phyloP scores from a whole-genome alignment of 169 alveolate genomes.

The Eimeria praecox region DNA sequence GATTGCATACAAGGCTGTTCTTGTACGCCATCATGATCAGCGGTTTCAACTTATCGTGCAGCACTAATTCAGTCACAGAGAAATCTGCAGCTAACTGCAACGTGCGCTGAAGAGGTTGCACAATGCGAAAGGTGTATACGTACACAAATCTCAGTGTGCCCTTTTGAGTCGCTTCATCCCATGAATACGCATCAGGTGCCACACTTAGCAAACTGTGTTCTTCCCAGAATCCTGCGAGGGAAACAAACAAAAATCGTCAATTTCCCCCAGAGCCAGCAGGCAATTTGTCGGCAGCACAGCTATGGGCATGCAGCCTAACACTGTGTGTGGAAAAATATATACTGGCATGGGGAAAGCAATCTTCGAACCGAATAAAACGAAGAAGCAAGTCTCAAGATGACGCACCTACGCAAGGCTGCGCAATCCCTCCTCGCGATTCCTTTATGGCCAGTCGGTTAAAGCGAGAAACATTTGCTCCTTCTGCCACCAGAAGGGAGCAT shows the following conservation, averaged over 20 bases:
- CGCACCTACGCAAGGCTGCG: conserved; percentile 58
- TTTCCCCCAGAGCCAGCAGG: neutral
- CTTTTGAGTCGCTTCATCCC: conserved; percentile 32
- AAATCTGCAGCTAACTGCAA: neutral
- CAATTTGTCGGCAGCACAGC: neutral
- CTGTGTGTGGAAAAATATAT: neutral
- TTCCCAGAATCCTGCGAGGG: conserved; percentile 51
- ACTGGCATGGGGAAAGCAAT: neutral
- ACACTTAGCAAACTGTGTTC: conserved; percentile 68
- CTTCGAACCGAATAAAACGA: neutral
- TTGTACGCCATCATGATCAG: neutral
- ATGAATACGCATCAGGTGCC: conserved; percentile 49
- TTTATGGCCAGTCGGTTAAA: conserved; percentile 63
- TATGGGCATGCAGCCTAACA: neutral
- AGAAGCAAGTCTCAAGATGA: no score
- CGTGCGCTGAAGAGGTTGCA: neutral
- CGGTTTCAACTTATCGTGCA: neutral
- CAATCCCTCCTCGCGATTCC: conserved; percentile 22
- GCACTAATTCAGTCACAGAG: neutral
- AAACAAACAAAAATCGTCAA: neutral
- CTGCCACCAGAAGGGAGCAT: neutral
- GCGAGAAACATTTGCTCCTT: conserved; percentile 32
- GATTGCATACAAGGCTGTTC: neutral
- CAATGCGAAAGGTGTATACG: neutral
- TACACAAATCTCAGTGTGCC: conserved; percentile 55